These are phyloP conservation scores for Aspergillus olivimuriae DNA, from an alignment of 495 filamentous ascomycete species.

Conservation along the genomic window DNA sequence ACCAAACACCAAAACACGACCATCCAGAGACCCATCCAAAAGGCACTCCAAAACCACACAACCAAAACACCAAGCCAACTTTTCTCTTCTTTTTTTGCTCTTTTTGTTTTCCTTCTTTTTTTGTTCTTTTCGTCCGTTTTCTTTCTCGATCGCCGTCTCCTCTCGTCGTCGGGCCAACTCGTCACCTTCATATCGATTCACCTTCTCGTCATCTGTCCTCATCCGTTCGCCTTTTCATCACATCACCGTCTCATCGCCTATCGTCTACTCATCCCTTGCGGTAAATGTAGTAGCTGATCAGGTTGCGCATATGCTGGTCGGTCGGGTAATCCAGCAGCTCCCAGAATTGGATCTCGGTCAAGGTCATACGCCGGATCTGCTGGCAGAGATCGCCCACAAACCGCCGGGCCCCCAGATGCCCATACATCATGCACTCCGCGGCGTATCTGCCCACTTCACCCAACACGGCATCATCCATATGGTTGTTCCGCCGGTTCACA, in stretches of 20 bases:
- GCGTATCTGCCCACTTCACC: not conserved
- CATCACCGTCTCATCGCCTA: too few species aligned
- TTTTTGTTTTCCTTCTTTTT: slow-evolving; percentile 1
- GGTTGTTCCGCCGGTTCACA: not conserved
- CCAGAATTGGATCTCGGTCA: not conserved
- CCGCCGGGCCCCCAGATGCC: not conserved
- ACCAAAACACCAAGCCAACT: too few species aligned
- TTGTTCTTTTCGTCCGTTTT: slow-evolving; percentile 4
- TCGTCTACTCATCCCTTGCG: too few species aligned
- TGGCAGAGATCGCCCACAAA: not conserved
- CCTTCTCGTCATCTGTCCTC: too few species aligned
- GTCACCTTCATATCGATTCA: too few species aligned
- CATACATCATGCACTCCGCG: not conserved
- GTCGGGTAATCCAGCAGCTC: not conserved
- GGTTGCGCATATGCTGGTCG: not conserved
- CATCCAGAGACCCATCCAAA: too few species aligned
- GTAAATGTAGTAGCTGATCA: not conserved
- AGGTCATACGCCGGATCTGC: not conserved
- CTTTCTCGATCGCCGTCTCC: too few species aligned
- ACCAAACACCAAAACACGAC: too few species aligned
- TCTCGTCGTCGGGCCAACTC: too few species aligned
- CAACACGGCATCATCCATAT: not conserved
- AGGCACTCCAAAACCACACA: too few species aligned
- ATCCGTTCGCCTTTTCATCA: too few species aligned
- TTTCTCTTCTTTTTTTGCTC: not conserved